Base-by-base conservation (phyloP, 2,329 filamentous ascomycete genomes). In the Gremmenia infestans region DNA sequence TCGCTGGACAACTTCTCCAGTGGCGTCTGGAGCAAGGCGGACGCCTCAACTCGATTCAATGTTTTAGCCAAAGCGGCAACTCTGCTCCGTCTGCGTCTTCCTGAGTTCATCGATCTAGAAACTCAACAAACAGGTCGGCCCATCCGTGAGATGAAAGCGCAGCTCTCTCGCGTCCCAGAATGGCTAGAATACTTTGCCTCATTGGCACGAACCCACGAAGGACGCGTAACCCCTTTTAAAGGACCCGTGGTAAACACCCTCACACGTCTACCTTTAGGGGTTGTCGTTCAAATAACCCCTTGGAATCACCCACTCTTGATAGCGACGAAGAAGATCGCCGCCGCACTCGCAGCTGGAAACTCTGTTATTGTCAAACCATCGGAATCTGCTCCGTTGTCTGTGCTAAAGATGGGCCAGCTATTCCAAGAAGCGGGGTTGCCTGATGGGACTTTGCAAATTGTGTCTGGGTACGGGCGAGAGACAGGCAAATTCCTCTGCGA, bases 171-270 rank as follows among this genome's bases (percentile, higher is more conserved):
- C 0, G 74, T 89, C 0, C 78, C 83, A 1, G 81, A 82, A 45
- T 89, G 86, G 86, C 83, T 89, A 71, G 82, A 81, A 57, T 89
- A 89, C 72, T 90, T 86, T 65, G 85, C 85, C 1, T 77, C 84
- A 0, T 67, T 88, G 1, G 76, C 87, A 35, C 80, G 86, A n/a
- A 84, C 81, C 1, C 83, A 88, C 65, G 83, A 88, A 70, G 79
- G 83, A 2, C 72, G 81, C 2, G 81, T 89, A 0, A 75, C 88
- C 1, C 86, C 87, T 0, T 88, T 86, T 2, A 73, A 72, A 25
- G 83, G 83, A 0, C 79, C 80, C 66, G 73, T 84, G 61, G 78
- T 81, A 67, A 83, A 82, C 67, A 82, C 77, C 71, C 63, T 79
- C 12, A 77, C 77, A 43, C 76, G 81, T 15, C 73, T 78, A 5